Conservation (phyloP, 2,329 filamentous ascomycete genomes). For the Nemania sp. region DNA sequence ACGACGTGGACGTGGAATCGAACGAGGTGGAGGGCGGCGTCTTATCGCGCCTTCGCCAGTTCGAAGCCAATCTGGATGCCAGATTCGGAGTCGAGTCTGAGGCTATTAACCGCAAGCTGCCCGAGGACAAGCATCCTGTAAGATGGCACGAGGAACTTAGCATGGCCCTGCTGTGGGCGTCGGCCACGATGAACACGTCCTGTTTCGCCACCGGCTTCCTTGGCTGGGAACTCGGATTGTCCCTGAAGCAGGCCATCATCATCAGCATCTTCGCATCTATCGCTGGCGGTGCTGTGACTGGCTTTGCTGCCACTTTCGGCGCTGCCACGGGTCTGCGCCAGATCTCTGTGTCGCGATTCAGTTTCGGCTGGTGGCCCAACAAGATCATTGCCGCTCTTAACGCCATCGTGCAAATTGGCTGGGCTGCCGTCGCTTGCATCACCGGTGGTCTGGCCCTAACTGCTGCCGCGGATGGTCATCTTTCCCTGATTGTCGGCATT, state of each 20-base stretch:
- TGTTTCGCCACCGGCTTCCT: slow-evolving; percentile 57
- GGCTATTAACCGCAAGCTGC: slow-evolving; percentile 49
- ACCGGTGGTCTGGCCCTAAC: slow-evolving; percentile 54
- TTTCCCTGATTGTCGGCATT: slow-evolving; percentile 56
- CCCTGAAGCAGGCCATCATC: slow-evolving; percentile 47
- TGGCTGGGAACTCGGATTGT: slow-evolving; percentile 52
- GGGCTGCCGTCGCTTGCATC: slow-evolving; percentile 54
- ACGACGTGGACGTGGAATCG: background rate
- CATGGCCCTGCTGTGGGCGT: slow-evolving; percentile 58
- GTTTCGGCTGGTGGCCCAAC: slow-evolving; percentile 55
- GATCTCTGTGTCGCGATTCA: slow-evolving; percentile 53
- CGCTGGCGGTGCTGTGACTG: slow-evolving; percentile 48
- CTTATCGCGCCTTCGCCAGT: slow-evolving; percentile 17
- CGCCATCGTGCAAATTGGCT: slow-evolving; percentile 53
- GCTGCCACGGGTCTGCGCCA: slow-evolving; percentile 54
- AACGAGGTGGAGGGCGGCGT: slow-evolving; percentile 1
- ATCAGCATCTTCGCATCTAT: slow-evolving; percentile 52
- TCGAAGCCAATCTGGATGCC: slow-evolving; percentile 42
- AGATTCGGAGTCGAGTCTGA: slow-evolving; percentile 54
- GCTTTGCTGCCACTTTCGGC: slow-evolving; percentile 55
- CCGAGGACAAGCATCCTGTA: slow-evolving; percentile 47
- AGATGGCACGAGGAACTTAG: slow-evolving; percentile 30
- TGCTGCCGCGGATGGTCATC: slow-evolving; percentile 48
- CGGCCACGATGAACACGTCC: slow-evolving; percentile 53
- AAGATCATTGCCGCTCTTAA: slow-evolving; percentile 56